Base-by-base conservation (phyloP, 2,329 filamentous ascomycete genomes). In the Fusarium mexicanum region DNA sequence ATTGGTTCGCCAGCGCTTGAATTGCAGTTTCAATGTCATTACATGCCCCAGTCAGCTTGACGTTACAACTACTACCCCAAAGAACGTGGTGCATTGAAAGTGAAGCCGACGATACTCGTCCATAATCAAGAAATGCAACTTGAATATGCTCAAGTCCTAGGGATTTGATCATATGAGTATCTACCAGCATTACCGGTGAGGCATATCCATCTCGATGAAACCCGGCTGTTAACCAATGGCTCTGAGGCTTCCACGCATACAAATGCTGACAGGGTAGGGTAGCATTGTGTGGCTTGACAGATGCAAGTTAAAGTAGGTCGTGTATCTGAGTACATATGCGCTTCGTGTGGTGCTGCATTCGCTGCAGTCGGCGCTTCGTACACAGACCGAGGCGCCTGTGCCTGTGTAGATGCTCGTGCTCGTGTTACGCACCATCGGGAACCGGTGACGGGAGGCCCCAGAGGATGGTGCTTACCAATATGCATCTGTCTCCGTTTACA, bases 251-350 rank as follows among this genome's bases (percentile, higher is more conserved):
- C 66, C 67, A 69, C 65, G 61, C 54, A 65, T 22, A 46, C 43
- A 59, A 51, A 48, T 66, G 55, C 71, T 71, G 61, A 71, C 48
- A 63, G 26, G 47, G 53, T 65, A 70, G 61, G 61, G 71, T 73
- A 40, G 31, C 46, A 73, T 73, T 22, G 35, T 55, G 66, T 62
- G 61, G 66, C 66, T 67, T 63, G 61, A 73, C 35, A 54, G n/a
- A 70, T 70, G 67, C 67, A 70, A 66, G 67, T 65, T 70, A 53
- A 70, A 70, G 66, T 54, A 54, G 35, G 51, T 18, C 51, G 44
- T 63, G 63, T 22, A 53, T 64, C 35, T 41, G 43, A 37, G 43
- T 51, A 35, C 33, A 35, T 35, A 51, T 22, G 33, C 33, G 18
- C n/a, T n/a, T 41, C 37, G 37, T 24, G 47, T 46, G 24, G 24